Evolutionary conservation across 495 filamentous ascomycete species (phyloP).

Genomic region (Glarea lozoyensis): DNA sequence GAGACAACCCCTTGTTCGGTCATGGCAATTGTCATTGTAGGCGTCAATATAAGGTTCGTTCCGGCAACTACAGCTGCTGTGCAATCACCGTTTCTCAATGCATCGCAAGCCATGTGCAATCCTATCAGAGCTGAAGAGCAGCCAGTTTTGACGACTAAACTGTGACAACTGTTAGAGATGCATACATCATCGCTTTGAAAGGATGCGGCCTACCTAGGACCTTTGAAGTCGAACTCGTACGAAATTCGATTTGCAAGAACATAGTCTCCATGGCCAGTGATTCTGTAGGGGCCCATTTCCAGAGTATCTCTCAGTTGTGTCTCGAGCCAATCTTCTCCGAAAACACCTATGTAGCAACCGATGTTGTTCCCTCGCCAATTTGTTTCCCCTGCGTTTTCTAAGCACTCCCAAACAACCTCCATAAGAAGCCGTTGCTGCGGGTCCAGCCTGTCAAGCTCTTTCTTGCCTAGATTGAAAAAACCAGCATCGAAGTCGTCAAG

Average conservation of each 20-base stretch:
- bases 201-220: conserved; percentile 22
- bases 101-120: conserved; percentile 1
- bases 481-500: conserved; percentile 44
- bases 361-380: conserved; percentile 18
- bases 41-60: conserved; percentile 8
- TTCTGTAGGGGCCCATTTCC: conserved; percentile 30
- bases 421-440: conserved; percentile 45
- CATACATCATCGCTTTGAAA: neutral
- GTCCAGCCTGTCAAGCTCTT: conserved; percentile 48
- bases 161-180: conserved; percentile 3
- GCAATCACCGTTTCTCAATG: neutral
- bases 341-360: conserved; percentile 25
- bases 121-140: conserved; percentile 51
- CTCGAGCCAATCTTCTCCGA: conserved; percentile 28
- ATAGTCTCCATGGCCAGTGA: conserved; percentile 25
- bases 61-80: conserved; percentile 4
- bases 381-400: conserved; percentile 42
- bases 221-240: conserved; percentile 27
- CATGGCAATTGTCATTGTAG: neutral
- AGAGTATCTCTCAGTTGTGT: conserved; percentile 26
- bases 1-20: conserved; percentile 5
- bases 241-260: conserved; percentile 24
- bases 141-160: conserved; percentile 74
- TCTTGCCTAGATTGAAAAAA: conserved; percentile 47
- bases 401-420: conserved; percentile 44